phyloP scores from a whole-genome alignment of 1,284 basidiomycete genomes.

The Cerioporus squamosus region DNA sequence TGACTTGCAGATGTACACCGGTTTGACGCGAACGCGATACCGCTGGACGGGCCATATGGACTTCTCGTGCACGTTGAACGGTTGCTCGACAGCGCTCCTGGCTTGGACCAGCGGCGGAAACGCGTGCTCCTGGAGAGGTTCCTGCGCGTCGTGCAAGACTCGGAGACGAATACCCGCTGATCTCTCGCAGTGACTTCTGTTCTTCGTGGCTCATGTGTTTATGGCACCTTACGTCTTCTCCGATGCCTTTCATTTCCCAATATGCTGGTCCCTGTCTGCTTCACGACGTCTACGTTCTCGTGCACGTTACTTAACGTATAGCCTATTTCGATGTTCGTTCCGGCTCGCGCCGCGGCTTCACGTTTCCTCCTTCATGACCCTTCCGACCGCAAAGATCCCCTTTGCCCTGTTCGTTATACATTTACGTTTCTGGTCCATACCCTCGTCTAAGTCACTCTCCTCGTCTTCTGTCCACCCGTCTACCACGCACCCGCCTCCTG shows the following conservation, averaged over 20 bases:
- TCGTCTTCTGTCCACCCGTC: not conserved
- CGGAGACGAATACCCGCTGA: slow-evolving; percentile 48
- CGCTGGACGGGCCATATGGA: slow-evolving; percentile 72
- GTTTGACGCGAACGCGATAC: slow-evolving; percentile 74
- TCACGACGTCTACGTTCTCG: slow-evolving; percentile 7
- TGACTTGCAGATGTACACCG: slow-evolving; percentile 43
- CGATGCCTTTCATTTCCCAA: slow-evolving; percentile 17
- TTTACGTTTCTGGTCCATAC: not conserved
- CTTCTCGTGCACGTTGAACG: slow-evolving; percentile 65
- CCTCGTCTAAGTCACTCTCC: not conserved
- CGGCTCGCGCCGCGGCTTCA: not conserved
- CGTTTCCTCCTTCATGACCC: not conserved
- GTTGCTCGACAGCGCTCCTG: slow-evolving; percentile 53
- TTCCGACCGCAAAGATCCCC: not conserved
- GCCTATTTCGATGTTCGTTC: slow-evolving; percentile 16
- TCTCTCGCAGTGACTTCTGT: not conserved
- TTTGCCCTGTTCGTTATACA: not conserved
- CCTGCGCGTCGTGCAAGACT: slow-evolving; percentile 57
- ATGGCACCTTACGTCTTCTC: slow-evolving; percentile 3
- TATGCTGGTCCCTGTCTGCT: slow-evolving; percentile 7
- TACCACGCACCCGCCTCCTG: slow-evolving; percentile 1
- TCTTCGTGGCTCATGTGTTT: slow-evolving; percentile 3
- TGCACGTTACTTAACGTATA: slow-evolving; percentile 21
- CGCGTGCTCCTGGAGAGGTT: slow-evolving; percentile 61
- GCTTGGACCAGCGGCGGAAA: slow-evolving; percentile 51